Evolutionary conservation across 177 flowering plant species (phyloP), one percentile per base, ranked within the genome.

Genomic region (Vitis hybrid): DNA sequence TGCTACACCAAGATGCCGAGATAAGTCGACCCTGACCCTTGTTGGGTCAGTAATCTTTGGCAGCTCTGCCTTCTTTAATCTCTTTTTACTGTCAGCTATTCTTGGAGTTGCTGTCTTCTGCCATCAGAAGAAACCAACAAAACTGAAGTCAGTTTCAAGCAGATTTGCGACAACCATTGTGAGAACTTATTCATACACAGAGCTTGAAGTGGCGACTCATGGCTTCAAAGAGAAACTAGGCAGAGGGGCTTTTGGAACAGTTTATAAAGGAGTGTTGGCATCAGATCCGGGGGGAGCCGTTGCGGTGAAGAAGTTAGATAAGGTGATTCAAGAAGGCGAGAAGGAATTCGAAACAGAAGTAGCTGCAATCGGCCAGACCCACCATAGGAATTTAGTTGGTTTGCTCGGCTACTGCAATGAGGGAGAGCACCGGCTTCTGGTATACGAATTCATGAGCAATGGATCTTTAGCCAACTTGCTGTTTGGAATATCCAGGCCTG

Each of bases 281-380:
- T 57, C 30, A 48, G 59, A 16, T 1, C 1, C 56, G 9, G 32
- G 13, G 51, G 50, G 21, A 9, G 46, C 21, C 7, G 63, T 78
- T 4, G 77, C 81, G 0, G 75, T 74, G 35, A 73, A 77, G 62
- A 77, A 74, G 58, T 30, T 77, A 19, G 65, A 62, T 7, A 73
- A 55, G 16, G 30, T 73, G n/a, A 64, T n/a, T 9, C 58, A 56
- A 57, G 77, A 70, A 10, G 69, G 61, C 11, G 69, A 74, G 35
- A 67, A 68, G 48, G 81, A 78, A 46, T 78, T 78, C 24, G 32
- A 66, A 59, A 56, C 75, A 19, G 81, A 78, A 58, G 65, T 67
- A n/a, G 73, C n/a, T 3, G 52, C 24, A 14, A 75, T 75, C 3
- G 68, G 71, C 21, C 65, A 56, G 56, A 76, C 74, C 24, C 67